These are phyloP conservation scores for Alternaria sp. DNA, from an alignment of 2,329 filamentous ascomycete genomes.

Conservation along the genomic window DNA sequence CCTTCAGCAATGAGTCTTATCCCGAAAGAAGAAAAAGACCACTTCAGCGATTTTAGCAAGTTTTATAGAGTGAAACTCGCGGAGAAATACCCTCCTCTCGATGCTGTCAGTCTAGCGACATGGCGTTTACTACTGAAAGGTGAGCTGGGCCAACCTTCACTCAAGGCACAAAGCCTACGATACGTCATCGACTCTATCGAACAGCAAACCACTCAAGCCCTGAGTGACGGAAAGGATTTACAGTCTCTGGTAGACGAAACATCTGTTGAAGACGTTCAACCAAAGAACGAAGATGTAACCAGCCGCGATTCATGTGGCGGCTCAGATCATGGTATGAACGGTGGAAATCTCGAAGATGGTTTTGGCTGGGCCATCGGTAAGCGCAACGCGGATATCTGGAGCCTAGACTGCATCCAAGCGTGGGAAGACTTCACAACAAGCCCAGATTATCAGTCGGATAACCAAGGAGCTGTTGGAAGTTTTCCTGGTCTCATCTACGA, in stretches of 20 bases:
- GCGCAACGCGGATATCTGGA: not conserved
- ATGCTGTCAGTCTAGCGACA: not conserved
- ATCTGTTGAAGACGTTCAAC: no score
- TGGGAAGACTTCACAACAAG: not conserved
- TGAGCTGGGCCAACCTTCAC: not conserved
- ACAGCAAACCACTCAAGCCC: not conserved
- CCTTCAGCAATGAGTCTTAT: not conserved
- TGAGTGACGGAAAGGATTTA: not conserved
- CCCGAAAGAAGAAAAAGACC: not conserved
- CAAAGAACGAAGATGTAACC: not conserved
- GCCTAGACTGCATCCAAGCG: not conserved
- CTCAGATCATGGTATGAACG: no score
- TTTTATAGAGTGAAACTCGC: not conserved
- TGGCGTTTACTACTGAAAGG: not conserved
- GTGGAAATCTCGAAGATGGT: not conserved
- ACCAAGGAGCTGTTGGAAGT: not conserved
- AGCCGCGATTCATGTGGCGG: not conserved
- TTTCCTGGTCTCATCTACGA: not conserved
- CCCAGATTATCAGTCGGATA: not conserved
- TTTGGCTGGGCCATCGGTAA: not conserved
- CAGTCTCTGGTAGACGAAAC: accelerated
- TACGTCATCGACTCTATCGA: not conserved
- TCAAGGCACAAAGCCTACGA: not conserved
- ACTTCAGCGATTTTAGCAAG: not conserved
- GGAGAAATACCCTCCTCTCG: not conserved